phyloP scores from a whole-genome alignment of 2,329 filamentous ascomycete genomes.

The Hymenoscyphus albidus region DNA sequence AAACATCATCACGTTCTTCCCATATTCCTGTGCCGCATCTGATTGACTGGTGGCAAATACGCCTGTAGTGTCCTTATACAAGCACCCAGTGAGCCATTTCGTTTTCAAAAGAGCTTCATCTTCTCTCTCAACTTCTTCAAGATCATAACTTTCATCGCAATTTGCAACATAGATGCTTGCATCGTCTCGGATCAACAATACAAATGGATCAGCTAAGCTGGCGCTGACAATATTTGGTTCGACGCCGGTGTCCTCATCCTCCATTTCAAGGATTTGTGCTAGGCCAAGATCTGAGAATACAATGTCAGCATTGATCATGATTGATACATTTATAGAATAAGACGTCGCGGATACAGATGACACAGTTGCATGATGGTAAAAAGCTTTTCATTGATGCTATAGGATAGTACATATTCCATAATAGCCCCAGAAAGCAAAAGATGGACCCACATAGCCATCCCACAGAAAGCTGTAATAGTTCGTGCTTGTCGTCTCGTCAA shows the following conservation, averaged over 20 bases:
- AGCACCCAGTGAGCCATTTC: constrained; percentile 78
- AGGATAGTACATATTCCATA: constrained; percentile 35
- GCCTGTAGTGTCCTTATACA: constrained; percentile 67
- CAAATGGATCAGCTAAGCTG: constrained; percentile 81
- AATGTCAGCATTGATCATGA: constrained; percentile 14
- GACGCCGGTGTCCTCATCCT: constrained; percentile 81
- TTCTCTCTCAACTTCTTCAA: constrained; percentile 73
- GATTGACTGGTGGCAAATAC: constrained; percentile 46
- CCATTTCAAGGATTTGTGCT: constrained; percentile 86
- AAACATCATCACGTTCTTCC: constrained; percentile 65
- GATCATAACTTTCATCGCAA: constrained; percentile 75
- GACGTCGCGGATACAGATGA: constrained; percentile 25
- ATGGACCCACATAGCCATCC: constrained; percentile 12
- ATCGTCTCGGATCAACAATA: constrained; percentile 81
- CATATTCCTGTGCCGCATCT: constrained; percentile 40
- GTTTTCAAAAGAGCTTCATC: constrained; percentile 53
- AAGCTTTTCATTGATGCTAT: constrained; percentile 40
- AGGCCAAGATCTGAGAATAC: constrained; percentile 67
- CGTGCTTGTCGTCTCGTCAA: constrained; percentile 17
- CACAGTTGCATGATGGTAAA: constrained; percentile 33
- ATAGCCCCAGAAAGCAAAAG: constrained; percentile 33
- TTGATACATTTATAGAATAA: constrained; percentile 13
- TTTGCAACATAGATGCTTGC: constrained; percentile 74
- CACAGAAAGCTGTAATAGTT: constrained; percentile 9
- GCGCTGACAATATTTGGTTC: constrained; percentile 75